These are phyloP conservation scores for Fabrea salina DNA, from an alignment of 169 alveolate genomes.

Conservation along the genomic window DNA sequence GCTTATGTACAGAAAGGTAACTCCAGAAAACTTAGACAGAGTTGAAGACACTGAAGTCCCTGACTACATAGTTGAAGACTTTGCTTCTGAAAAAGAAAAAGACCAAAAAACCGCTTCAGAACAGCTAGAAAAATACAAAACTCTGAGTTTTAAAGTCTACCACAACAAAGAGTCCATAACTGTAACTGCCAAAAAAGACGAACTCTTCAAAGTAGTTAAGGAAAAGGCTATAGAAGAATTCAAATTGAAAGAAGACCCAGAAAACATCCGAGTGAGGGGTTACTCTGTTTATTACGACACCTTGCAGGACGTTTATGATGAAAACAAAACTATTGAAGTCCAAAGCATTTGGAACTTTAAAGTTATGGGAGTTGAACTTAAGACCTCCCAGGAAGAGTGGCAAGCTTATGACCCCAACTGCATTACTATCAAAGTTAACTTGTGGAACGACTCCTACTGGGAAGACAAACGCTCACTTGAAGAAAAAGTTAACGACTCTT, in stretches of 20 bases:
- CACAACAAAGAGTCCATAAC: not conserved
- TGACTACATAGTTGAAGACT: not conserved
- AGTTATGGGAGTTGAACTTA: constrained; percentile 4
- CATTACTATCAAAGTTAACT: not conserved
- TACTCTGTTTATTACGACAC: not conserved
- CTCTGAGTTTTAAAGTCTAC: not conserved
- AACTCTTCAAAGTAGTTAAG: not conserved
- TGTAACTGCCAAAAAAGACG: not conserved
- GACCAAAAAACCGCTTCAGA: not conserved
- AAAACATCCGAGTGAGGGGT: constrained; percentile 6
- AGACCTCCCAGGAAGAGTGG: not conserved
- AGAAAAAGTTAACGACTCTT: not conserved
- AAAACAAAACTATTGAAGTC: not conserved
- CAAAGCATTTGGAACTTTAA: not conserved
- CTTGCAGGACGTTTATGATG: constrained; percentile 23
- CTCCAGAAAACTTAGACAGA: not conserved
- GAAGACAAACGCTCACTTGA: not conserved
- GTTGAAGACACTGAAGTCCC: constrained; percentile 14
- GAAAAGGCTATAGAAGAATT: not conserved
- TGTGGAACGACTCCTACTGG: constrained; percentile 3
- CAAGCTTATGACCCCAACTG: constrained; percentile 20
- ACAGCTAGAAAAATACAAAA: not conserved
- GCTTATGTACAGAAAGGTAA: constrained; percentile 26
- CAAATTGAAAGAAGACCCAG: not conserved
- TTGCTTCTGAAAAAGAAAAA: not conserved